Evolutionary conservation across 208 protist genomes (phyloP), one percentile per base, ranked within the genome.

Genomic region (Crithidia brevicula): DNA sequence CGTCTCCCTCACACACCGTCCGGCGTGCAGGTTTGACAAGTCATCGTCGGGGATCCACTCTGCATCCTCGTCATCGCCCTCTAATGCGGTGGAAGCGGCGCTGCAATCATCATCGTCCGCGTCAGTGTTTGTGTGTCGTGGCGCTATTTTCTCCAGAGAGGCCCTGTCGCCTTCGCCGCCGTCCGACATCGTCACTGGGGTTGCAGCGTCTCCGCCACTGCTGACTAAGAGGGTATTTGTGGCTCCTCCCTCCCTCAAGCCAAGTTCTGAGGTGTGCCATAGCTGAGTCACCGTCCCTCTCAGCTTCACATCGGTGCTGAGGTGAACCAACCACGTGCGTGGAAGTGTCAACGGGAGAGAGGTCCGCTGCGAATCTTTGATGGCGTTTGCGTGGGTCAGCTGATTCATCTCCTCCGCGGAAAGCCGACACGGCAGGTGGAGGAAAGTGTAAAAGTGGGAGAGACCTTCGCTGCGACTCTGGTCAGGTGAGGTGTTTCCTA

Each of bases 321-420:
- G 42, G 42, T 75, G 52, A n/a, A 75, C 69, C 15, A 75, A 30
- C 69, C 69, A 75, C 33, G 69, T 68, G 16, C 27, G 22, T 7
- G 60, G 59, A 0, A 54, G 23, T 9, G 43, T 27, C 45, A 38
- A 30, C 8, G 25, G 7, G 18, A 2, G 22, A n/a, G 20, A 11
- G 6, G 4, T 31, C 28, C 5, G 23, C 52, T 1, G 7, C 23
- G 9, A 13, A 58, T 25, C 22, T 30, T 34, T 16, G 28, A 3
- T 15, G 1, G 49, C 10, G 15, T 7, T 9, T 18, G 33, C 46
- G 7, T 11, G 20, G 4, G 45, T 33, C 69, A 50, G 38, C 31
- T 30, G 23, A 42, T 54, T 28, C 53, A 75, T 15, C 54, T 75
- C 69, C 36, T 45, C 53, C 9, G 36, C 34, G 4, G 46, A 58